These are phyloP conservation scores for Alisma plantagoaquatica DNA, from an alignment of 106 monocot species.

Conservation along the genomic window DNA sequence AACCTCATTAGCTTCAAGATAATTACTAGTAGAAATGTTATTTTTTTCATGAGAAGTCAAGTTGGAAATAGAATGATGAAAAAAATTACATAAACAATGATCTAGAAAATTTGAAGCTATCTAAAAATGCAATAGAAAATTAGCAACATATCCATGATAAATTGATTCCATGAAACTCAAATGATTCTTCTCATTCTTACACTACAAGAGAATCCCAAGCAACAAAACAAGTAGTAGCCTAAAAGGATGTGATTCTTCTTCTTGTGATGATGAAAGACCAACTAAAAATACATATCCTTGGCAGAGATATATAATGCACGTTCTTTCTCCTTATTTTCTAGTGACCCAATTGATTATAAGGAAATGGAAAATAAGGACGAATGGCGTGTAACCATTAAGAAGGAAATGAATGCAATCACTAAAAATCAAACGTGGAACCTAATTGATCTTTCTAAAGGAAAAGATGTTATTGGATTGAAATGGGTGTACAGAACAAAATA, in stretches of 20 bases:
- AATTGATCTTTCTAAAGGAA: slow-evolving; percentile 1
- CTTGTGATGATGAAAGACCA: too few species aligned
- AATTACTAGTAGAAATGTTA: slow-evolving; percentile 15
- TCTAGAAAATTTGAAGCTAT: too few species aligned
- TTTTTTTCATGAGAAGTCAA: slow-evolving; percentile 8
- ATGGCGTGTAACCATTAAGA: slow-evolving; percentile 11
- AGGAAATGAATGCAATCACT: slow-evolving; percentile 6
- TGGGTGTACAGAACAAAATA: slow-evolving; percentile 17
- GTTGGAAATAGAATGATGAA: slow-evolving; percentile 1
- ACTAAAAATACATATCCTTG: too few species aligned
- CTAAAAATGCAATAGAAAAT: too few species aligned
- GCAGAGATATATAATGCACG: too few species aligned
- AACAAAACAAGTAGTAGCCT: too few species aligned
- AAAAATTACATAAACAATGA: neutral
- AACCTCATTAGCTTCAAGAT: slow-evolving; percentile 8
- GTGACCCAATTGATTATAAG: slow-evolving; percentile 10
- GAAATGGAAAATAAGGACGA: slow-evolving; percentile 13
- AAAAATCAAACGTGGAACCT: slow-evolving; percentile 5
- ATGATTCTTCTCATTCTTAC: neutral
- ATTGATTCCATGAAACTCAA: slow-evolving; percentile 5
- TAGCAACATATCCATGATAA: neutral
- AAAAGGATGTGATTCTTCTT: too few species aligned
- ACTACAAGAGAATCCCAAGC: slow-evolving; percentile 3
- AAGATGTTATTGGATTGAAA: slow-evolving; percentile 11
- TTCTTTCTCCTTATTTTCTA: slow-evolving; percentile 9